Conservation (phyloP, 306 rosid species). For the Cucumis hystrix region DNA sequence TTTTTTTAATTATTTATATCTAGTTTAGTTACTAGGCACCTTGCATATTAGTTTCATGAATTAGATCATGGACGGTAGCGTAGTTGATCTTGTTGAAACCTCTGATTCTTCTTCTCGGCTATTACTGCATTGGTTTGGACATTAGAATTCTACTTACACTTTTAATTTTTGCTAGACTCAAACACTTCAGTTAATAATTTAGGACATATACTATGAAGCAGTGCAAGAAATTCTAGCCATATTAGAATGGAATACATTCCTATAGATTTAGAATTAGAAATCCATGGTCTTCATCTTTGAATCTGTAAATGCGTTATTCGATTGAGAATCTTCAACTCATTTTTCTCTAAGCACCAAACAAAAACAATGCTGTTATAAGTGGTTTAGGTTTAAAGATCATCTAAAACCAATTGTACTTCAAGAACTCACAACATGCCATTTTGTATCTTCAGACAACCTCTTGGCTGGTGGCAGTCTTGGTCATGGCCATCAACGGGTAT, state of each 20-base stretch:
- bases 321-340: neutral
- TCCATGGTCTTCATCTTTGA: neutral
- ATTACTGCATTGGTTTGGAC: neutral
- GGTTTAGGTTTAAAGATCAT: neutral
- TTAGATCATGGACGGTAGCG: neutral
- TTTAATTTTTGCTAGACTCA: neutral
- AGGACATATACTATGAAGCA: neutral
- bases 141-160: neutral
- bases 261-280: neutral
- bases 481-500: conserved; percentile 84
- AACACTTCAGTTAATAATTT: neutral
- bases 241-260: neutral
- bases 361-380: neutral
- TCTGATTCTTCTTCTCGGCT: too few species aligned
- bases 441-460: conserved; percentile 35
- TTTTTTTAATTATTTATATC: neutral
- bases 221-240: neutral
- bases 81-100: too few species aligned
- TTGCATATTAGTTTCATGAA: neutral
- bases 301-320: neutral
- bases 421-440: neutral
- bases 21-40: neutral
- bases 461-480: conserved; percentile 91
- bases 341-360: neutral
- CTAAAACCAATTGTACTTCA: neutral